Evolutionary conservation across 345 rosid genomes (phyloP).

Genomic region (Moricandia moricandioides): DNA sequence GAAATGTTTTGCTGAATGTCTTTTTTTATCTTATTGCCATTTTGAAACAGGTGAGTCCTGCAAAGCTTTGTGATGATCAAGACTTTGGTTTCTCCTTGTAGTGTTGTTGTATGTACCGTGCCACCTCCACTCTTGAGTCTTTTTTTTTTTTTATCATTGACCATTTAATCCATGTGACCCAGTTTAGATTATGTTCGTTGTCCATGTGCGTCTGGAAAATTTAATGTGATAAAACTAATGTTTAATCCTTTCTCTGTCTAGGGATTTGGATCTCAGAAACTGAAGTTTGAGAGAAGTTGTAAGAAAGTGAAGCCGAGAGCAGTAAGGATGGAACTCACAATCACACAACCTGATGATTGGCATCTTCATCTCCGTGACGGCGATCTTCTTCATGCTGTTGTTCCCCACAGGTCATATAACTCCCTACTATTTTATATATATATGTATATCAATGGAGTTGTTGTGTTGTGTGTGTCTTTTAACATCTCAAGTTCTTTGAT

Average conservation of each 20-base stretch:
- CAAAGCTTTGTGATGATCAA: constrained; percentile 32
- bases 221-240: background rate
- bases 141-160: background rate
- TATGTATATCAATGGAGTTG: background rate
- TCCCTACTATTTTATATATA: background rate
- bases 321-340: constrained; percentile 60
- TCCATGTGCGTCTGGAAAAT: background rate
- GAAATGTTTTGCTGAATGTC: background rate
- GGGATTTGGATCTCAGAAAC: constrained; percentile 35
- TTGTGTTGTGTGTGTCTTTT: background rate
- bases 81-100: constrained; percentile 32
- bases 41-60: constrained; percentile 23
- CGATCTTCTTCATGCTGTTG: constrained; percentile 68
- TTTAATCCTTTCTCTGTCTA: background rate
- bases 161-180: background rate
- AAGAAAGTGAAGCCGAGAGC: constrained; percentile 30
- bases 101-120: constrained; percentile 31
- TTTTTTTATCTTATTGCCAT: background rate
- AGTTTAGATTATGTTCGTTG: background rate
- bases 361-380: constrained; percentile 87
- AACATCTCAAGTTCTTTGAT: background rate
- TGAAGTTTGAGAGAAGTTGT: constrained; percentile 27
- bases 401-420: constrained; percentile 59
- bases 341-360: constrained; percentile 82
- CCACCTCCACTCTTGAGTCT: background rate